Conservation (phyloP, 1,284 basidiomycete genomes). For the Moniliophthora roreri region DNA sequence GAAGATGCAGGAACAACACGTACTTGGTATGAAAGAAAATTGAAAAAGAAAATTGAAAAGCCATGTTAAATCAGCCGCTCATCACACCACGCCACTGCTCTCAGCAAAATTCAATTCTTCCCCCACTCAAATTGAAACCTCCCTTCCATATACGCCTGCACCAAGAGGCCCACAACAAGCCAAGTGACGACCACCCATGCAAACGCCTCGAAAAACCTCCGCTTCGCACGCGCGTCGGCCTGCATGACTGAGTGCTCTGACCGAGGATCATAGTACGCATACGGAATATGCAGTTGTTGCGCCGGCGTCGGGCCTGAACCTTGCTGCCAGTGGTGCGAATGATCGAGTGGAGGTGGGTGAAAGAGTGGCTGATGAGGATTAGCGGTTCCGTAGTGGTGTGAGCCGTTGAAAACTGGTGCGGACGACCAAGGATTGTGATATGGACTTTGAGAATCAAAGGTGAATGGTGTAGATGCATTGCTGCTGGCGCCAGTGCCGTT, state of each 20-base stretch:
- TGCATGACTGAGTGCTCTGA: conserved; percentile 40
- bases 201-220: conserved; percentile 43
- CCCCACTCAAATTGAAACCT: conserved; percentile 10
- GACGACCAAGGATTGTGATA: conserved; percentile 4
- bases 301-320: conserved; percentile 40
- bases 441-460: not conserved
- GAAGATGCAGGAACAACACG: too few relatives aligned
- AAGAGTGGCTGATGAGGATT: not conserved
- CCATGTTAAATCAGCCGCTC: not conserved
- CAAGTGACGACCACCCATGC: conserved; percentile 41
- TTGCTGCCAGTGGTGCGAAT: not conserved
- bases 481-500: not conserved
- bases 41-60: not conserved
- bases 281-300: conserved; percentile 30
- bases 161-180: conserved; percentile 25
- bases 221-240: conserved; percentile 42
- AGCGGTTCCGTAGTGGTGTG: not conserved
- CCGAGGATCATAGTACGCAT: conserved; percentile 49
- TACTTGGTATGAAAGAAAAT: too few relatives aligned
- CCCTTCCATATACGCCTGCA: conserved; percentile 21
- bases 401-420: not conserved
- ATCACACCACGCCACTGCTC: not conserved
- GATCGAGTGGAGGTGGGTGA: not conserved
- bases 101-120: not conserved
- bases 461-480: not conserved